A percentile compares a stretch with the other conserved stretches of the same genome.
Conservation (phyloP, 371 early-diverging fungal genomes). For the Mortierella sp. region DNA sequence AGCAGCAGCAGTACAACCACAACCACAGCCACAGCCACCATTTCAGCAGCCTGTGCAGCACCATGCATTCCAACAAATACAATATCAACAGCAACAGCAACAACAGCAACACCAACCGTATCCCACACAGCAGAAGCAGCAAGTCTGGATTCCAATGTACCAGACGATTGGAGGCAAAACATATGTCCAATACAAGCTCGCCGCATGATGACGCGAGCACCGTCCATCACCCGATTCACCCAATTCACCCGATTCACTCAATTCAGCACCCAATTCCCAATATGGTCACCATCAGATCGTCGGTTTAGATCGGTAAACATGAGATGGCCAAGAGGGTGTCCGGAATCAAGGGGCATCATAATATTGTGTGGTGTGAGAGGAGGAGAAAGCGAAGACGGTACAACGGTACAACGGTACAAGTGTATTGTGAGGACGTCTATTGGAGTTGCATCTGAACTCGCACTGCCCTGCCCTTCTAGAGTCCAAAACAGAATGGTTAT, state of each 20-base stretch:
- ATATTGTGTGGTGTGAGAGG: too few relatives aligned
- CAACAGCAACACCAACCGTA: neutral
- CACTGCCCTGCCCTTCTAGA: neutral
- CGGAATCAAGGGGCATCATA: too few relatives aligned
- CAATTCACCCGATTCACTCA: too few relatives aligned
- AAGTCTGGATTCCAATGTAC: slow-evolving; percentile 49
- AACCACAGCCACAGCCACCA: slow-evolving; percentile 10
- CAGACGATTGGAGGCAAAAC: slow-evolving; percentile 28
- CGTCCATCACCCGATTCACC: too few relatives aligned
- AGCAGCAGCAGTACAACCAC: slow-evolving; percentile 15
- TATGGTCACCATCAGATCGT: too few relatives aligned
- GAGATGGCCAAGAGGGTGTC: too few relatives aligned
- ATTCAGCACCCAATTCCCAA: too few relatives aligned
- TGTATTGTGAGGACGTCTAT: too few relatives aligned
- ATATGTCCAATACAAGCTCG: slow-evolving; percentile 34
- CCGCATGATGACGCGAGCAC: slow-evolving; percentile 30
- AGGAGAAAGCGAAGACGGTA: too few relatives aligned
- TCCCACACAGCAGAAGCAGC: slow-evolving; percentile 27
- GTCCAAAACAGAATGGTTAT: neutral
- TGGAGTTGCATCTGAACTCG: too few relatives aligned
- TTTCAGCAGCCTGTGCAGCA: neutral
- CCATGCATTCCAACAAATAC: slow-evolving; percentile 1
- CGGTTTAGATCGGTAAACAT: too few relatives aligned
- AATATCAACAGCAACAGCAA: slow-evolving; percentile 3
- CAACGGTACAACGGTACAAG: too few relatives aligned